phyloP scores from a whole-genome alignment of 192 early-diverging fungal genomes.

The Podila epicladia region DNA sequence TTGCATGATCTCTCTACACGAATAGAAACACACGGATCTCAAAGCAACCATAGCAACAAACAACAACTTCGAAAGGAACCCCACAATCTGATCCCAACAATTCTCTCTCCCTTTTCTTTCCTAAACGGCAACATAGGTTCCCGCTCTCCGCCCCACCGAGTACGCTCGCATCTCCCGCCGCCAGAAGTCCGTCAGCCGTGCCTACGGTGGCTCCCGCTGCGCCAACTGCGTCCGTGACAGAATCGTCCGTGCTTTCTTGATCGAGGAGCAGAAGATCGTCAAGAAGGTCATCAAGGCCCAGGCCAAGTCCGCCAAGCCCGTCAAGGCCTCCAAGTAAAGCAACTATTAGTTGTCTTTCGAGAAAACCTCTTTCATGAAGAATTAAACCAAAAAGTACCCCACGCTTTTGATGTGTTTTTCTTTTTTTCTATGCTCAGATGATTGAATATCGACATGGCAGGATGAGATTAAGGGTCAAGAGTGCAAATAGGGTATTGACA shows the following conservation, averaged over 20 bases:
- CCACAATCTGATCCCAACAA: neutral
- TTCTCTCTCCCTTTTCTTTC: conserved; percentile 49
- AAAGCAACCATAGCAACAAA: too few species aligned
- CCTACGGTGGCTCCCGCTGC: conserved; percentile 98
- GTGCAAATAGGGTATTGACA: too few species aligned
- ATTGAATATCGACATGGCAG: too few species aligned
- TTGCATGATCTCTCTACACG: too few species aligned
- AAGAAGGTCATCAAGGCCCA: conserved; percentile 97
- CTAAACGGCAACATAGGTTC: conserved; percentile 74
- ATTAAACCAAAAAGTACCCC: too few species aligned
- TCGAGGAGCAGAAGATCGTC: conserved; percentile 99
- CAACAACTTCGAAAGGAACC: too few species aligned
- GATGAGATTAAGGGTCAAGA: too few species aligned
- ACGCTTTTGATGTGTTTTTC: too few species aligned
- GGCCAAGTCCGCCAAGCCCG: conserved; percentile 56
- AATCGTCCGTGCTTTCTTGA: conserved; percentile 98
- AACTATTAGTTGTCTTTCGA: too few species aligned
- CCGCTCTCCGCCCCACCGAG: conserved; percentile 91
- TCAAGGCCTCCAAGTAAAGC: conserved; percentile 44
- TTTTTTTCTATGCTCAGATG: too few species aligned
- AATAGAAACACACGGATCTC: too few species aligned
- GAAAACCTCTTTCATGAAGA: too few species aligned
- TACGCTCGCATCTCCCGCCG: conserved; percentile 92
- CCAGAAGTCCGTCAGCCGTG: conserved; percentile 93
- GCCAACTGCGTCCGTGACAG: conserved; percentile 79